Base-by-base conservation (phyloP, 2,329 filamentous ascomycete genomes). In the Apiospora kogelbergensis region DNA sequence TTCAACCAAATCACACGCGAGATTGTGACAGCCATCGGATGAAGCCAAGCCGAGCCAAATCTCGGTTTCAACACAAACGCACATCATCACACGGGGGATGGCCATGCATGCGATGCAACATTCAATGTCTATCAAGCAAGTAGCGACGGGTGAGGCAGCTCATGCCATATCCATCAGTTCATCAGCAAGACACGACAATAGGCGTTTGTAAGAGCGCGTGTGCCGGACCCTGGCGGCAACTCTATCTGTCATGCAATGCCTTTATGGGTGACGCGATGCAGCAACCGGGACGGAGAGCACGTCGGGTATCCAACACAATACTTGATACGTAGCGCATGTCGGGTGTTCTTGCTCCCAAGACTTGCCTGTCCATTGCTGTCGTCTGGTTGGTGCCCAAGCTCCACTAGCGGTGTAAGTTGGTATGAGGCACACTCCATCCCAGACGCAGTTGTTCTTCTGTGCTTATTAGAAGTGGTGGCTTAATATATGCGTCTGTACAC, bases 1-100 rank as follows among this genome's bases (percentile, higher is more conserved):
- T 95, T 95, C 76, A 83, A 85, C 73, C 84, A 81, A 6, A 91
- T 95, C 72, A 88, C 89, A 10, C 81, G 82, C 71, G 83, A 84
- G 68, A 80, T 90, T 33, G 77, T 86, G 71, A 76, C 77, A 75
- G 75, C 77, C 72, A 73, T 75, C 67, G 74, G 76, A 73, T 78
- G 72, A 78, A 73, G 70, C 67, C 63, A 44, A 65, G 63, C 37
- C 37, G 63, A 37, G 53, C 17, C 26, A 60, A 60, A 20, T 11
- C 30, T 22, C 17, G 30, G 53, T 60, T 60, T 60, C 53, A 60
- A 37, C 30, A n/a, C 30, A 2, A n/a, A 33, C n/a, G 26, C 46
- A 17, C 46, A 22, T 13, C 24, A 30, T 15, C 46, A 15, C n/a
- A 33, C 48, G 6, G 26, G 48, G 48, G 26, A 13, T 33, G 26